A percentile compares a stretch with the other conserved stretches of the same genome.
Conservation (phyloP, 169 alveolate species). For the Plasmodium coatneyi region DNA sequence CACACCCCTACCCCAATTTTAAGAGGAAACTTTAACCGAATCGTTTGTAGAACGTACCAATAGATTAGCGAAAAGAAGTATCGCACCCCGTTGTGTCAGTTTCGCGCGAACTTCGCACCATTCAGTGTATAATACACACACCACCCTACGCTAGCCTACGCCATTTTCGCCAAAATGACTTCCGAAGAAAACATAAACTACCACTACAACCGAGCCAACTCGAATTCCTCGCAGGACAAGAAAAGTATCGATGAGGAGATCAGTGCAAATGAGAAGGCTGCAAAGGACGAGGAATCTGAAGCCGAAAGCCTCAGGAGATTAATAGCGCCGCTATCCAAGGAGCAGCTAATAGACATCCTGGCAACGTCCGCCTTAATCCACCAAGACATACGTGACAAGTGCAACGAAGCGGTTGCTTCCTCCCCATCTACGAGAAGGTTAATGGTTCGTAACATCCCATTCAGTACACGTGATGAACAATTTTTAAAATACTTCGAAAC, state of each 20-base stretch:
- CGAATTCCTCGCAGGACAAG: slow-evolving; percentile 38
- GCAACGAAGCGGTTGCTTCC: slow-evolving; percentile 79
- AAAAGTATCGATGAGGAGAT: slow-evolving; percentile 23
- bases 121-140: background rate
- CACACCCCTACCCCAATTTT: background rate
- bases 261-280: background rate
- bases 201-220: slow-evolving; percentile 19
- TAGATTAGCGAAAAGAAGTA: background rate
- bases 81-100: background rate
- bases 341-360: slow-evolving; percentile 83
- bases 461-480: slow-evolving; percentile 81
- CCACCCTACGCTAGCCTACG: background rate
- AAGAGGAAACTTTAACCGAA: background rate
- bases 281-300: slow-evolving; percentile 65
- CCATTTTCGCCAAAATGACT: slow-evolving; percentile 31
- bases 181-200: slow-evolving; percentile 40
- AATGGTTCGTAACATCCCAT: slow-evolving; percentile 84
- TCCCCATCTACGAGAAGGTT: slow-evolving; percentile 83
- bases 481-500: slow-evolving; percentile 77
- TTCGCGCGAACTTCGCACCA: background rate
- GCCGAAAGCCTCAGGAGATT: slow-evolving; percentile 62
- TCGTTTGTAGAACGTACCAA: background rate
- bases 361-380: slow-evolving; percentile 79
- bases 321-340: slow-evolving; percentile 82
- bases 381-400: slow-evolving; percentile 74